Evolutionary conservation across 768 basidiomycete genomes (phyloP), one percentile per base, ranked within the genome.

Genomic region (Rhodotorula babjevae): DNA sequence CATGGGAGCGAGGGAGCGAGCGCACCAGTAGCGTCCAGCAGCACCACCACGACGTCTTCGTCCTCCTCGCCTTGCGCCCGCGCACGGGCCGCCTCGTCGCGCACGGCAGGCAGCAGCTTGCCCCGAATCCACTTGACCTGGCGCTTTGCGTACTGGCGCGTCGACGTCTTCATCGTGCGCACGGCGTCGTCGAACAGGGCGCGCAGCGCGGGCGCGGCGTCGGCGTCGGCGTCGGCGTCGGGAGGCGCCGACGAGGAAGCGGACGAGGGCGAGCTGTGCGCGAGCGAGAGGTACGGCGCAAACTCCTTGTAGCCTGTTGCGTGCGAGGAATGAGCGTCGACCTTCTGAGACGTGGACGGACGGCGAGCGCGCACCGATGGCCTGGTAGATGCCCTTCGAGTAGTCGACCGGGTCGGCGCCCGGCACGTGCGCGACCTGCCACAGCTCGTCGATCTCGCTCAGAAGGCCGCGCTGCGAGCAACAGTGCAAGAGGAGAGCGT

Each of bases 81-180:
- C 62, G 36, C 61, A 33, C 2, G 63, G n/a, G n/a, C n/a, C n/a
- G 33, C 31, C 40, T 47, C 27, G 67, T 27, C 33, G 36, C 36
- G 36, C 36, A 69, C 69, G 16, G 80, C 81, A 29, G 93, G 94
- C 49, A 96, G 80, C 23, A 98, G 81, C 81, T 96, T 95, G 79
- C 92, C 92, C 52, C 87, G 85, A 60, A 98, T 88, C 96, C 96
- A 99, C 49, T 89, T 87, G 55, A 94, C 84, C 80, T 99, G 96
- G 52, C 89, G 84, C 79, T 90, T 92, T 0, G 96, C 92, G 79
- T 98, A 99, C 81, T 93, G 89, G 31, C 90, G 84, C 15, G 94
- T 99, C 0, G 90, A 88, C 0, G 85, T 81, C 80, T 97, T 96
- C 88, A 93, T 94, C 16, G 85, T 85, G 56, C 90, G 88, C 14